Conservation (phyloP, 2,329 filamentous ascomycete genomes). For the Chrysoporthe puriensis region DNA sequence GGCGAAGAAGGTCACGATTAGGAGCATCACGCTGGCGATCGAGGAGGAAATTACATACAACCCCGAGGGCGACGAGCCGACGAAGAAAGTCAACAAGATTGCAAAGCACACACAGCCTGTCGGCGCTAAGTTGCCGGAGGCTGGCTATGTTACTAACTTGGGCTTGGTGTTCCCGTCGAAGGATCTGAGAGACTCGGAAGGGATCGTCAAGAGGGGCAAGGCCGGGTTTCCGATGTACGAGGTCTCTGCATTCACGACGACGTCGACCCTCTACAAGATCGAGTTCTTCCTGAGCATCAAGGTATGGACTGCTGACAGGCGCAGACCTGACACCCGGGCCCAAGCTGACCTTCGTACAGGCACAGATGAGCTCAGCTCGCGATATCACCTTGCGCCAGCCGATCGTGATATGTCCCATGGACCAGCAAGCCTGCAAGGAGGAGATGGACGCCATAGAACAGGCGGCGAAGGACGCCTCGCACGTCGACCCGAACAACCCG, state of each 20-base stretch:
- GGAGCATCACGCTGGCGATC: conserved; percentile 90
- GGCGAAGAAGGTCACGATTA: conserved; percentile 88
- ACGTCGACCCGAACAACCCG: conserved; percentile 86
- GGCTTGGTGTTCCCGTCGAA: conserved; percentile 89
- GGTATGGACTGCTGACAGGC: conserved; percentile 52
- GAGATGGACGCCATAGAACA: conserved; percentile 99
- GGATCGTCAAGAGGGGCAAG: conserved; percentile 82
- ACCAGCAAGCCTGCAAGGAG: conserved; percentile 94
- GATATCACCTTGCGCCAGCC: conserved; percentile 89
- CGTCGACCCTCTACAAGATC: conserved; percentile 94
- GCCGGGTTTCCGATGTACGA: conserved; percentile 87
- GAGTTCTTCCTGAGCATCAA: conserved; percentile 96
- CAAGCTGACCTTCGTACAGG: conserved; percentile 54
- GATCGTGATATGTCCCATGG: conserved; percentile 93
- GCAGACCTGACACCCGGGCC: not conserved
- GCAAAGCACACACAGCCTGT: conserved; percentile 82
- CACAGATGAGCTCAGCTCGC: conserved; percentile 81
- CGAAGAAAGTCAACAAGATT: conserved; percentile 84
- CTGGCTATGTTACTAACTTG: conserved; percentile 90
- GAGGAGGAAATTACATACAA: conserved; percentile 99
- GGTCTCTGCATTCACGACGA: conserved; percentile 89
- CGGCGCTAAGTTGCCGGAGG: conserved; percentile 83
- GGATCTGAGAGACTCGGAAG: conserved; percentile 83
- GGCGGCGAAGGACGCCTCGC: conserved; percentile 87
- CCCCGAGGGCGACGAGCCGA: conserved; percentile 93